Evolutionary conservation across 495 filamentous ascomycete genomes (phyloP).

Genomic region (Penicillium silybi): DNA sequence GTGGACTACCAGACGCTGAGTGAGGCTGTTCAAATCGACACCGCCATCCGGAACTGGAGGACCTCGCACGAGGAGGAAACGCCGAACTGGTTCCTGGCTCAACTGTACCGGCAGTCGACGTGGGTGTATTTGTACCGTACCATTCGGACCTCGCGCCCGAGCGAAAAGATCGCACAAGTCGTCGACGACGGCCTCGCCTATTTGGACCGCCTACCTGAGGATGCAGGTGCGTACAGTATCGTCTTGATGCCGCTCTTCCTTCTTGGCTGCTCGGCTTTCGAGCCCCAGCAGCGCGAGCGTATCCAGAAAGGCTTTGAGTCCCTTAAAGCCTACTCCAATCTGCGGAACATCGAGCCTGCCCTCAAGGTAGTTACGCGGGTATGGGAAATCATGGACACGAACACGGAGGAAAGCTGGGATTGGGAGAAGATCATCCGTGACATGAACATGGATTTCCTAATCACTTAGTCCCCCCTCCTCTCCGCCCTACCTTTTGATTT

Average conservation of each 20-base stretch:
- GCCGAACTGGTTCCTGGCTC: constrained; percentile 67
- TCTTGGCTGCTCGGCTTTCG: constrained; percentile 82
- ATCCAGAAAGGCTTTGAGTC: constrained; percentile 64
- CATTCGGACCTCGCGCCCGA: constrained; percentile 67
- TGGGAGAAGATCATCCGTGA: constrained; percentile 78
- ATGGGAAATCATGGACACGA: constrained; percentile 78
- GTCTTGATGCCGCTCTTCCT: constrained; percentile 86
- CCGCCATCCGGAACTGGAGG: constrained; percentile 70
- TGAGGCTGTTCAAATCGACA: constrained; percentile 74
- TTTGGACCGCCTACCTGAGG: constrained; percentile 57
- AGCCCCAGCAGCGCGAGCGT: constrained; percentile 61
- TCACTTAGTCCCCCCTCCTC: constrained; percentile 47
- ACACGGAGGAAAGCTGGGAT: constrained; percentile 77
- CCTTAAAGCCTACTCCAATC: constrained; percentile 71
- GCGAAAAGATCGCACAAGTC: constrained; percentile 64
- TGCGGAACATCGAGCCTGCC: constrained; percentile 77
- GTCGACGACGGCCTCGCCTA: constrained; percentile 74
- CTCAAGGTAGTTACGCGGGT: constrained; percentile 71
- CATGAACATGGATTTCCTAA: constrained; percentile 79
- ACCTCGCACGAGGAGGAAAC: constrained; percentile 67
- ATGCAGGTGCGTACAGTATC: constrained; percentile 66
- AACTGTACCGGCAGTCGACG: constrained; percentile 84
- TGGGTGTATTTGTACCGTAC: constrained; percentile 90
- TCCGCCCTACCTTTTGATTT: constrained; percentile 7
- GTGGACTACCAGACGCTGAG: constrained; percentile 73